phyloP scores from a whole-genome alignment of 352 stramenopile genomes.

The Phytophthora pistaciae region DNA sequence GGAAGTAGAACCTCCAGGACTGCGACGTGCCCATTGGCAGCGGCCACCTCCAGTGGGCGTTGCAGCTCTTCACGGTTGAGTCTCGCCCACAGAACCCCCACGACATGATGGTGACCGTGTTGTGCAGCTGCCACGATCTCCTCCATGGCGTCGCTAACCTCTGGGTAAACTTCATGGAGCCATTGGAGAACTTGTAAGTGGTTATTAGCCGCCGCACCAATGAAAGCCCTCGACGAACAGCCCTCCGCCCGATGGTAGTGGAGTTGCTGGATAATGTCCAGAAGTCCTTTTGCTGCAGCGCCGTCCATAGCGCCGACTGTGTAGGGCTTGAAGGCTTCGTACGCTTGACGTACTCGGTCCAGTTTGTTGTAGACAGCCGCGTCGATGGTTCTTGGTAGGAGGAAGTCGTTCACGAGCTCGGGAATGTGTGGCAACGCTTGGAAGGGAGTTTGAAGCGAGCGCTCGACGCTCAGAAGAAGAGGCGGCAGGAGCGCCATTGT shows the following conservation, averaged over 20 bases:
- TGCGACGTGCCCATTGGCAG: background rate
- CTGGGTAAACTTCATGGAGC: background rate
- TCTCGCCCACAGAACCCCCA: background rate
- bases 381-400: background rate
- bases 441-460: background rate
- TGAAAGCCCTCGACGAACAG: background rate
- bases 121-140: background rate
- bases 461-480: background rate
- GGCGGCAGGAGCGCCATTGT: background rate
- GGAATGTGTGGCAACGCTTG: background rate
- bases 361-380: background rate
- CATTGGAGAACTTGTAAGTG: background rate
- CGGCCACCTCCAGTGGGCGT: background rate
- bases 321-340: background rate
- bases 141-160: background rate
- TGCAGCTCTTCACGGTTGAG: background rate
- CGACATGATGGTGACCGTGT: background rate
- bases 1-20: background rate
- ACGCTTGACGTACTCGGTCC: background rate
- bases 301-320: background rate
- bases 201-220: background rate
- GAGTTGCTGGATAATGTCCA: background rate
- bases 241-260: background rate
- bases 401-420: background rate
- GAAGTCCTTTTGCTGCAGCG: background rate